Conservation (phyloP, 148 eudicot genomes). For the Nepenthes mirabilis region DNA sequence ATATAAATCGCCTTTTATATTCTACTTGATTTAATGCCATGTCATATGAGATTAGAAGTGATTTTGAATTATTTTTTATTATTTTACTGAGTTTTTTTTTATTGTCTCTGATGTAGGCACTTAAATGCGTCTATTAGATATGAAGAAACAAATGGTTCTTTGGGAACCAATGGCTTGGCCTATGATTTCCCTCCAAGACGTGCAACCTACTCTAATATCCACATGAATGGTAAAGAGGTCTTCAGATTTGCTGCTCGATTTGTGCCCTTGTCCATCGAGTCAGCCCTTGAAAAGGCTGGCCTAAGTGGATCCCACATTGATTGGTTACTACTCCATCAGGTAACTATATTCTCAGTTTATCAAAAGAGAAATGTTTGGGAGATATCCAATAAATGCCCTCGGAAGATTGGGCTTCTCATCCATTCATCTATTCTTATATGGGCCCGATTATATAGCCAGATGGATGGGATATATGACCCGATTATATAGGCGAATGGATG, state of each 20-base stretch:
- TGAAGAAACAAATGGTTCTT: constrained; percentile 29
- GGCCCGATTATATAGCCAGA: no score
- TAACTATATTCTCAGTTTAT: constrained; percentile 4
- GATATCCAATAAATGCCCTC: no score
- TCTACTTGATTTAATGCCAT: neutral
- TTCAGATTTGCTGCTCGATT: constrained; percentile 71
- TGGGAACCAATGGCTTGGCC: constrained; percentile 44
- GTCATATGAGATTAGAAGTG: neutral
- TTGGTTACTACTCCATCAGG: constrained; percentile 97
- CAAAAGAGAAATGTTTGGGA: no score
- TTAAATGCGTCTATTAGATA: constrained; percentile 44
- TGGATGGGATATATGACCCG: no score
- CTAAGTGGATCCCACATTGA: constrained; percentile 53
- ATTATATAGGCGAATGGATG: no score
- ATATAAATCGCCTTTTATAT: no score
- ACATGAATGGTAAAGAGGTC: constrained; percentile 94
- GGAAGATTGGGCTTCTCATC: no score
- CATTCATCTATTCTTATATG: no score
- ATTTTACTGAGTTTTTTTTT: neutral
- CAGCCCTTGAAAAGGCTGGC: constrained; percentile 69
- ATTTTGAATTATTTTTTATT: no score
- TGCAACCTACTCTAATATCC: constrained; percentile 49
- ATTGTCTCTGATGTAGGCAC: constrained; percentile 35
- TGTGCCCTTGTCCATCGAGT: constrained; percentile 72
- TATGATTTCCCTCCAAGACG: constrained; percentile 42